Base-by-base conservation (phyloP, 2,329 filamentous ascomycete species). In the Alternaria ethzedia region DNA sequence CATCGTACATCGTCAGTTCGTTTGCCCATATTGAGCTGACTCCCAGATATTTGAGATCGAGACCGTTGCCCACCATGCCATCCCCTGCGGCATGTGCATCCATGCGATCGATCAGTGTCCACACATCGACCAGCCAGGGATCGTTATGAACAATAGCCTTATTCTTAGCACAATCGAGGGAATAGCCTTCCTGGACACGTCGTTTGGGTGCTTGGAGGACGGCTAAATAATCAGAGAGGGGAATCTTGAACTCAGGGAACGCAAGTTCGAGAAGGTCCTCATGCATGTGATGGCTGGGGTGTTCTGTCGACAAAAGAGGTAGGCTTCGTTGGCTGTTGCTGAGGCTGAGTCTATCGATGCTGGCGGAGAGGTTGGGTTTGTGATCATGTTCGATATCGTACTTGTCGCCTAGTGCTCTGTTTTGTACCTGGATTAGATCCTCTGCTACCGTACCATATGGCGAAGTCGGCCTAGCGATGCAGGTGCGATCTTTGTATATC, bases 1-100 rank as follows among this genome's bases (percentile, higher is more conserved):
- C 58, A 69, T 78, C 75, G 60, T 77, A 78, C 83, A 75, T 81
- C 85, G 90, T 90, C 9, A 93, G 83, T 54, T 89, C 83, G 64
- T 91, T 90, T 3, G 82, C 87, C 91, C 92, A 95, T 59, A 96
- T 87, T 3, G 87, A 87, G 57, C 88, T 83, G 7, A 94, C 88
- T 2, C 93, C 93, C 62, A 95, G 83, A 71, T 91, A 96, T 72
- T 90, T 90, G 20, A 95, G 81, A 70, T 96, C 92, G 5, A 94
- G 82, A 3, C 86, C 86, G 12, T 87, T 84, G 8, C 88, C 83
- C 25, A 90, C 82, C 90, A 96, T 91, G n/a, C 89, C 90, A 50
- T 88, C 87, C 66, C 90, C 86, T 36, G 85, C 83, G 3, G 90
- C 88, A 28, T 89, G 88, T 25, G 86, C 83, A 69, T 92, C 88